Percentiles rank a stretch among this genome's conserved stretches.
Evolutionary conservation across 2,329 filamentous ascomycete genomes (phyloP).

Genomic region (Orbilia blumenaviensis): DNA sequence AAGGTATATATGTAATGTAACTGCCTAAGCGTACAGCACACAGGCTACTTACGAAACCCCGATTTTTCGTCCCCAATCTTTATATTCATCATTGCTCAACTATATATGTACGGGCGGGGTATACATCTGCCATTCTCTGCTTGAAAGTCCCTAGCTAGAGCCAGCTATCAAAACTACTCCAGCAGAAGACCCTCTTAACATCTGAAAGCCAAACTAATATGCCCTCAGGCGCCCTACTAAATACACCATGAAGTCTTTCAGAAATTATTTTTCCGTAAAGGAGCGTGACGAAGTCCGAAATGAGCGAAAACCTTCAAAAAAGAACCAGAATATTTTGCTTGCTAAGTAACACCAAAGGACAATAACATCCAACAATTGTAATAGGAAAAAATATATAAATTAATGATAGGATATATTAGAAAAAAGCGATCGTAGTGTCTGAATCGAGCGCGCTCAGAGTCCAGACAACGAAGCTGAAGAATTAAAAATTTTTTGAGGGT

Average conservation of each 20-base stretch:
- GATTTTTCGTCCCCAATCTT: slow-evolving; percentile 10
- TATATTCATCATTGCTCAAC: slow-evolving; percentile 9
- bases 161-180: neutral
- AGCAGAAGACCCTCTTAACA: neutral
- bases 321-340: slow-evolving; percentile 33
- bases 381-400: slow-evolving; percentile 38
- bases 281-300: slow-evolving; percentile 18
- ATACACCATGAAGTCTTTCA: slow-evolving; percentile 17
- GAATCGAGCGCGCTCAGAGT: slow-evolving; percentile 35
- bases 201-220: neutral
- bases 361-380: slow-evolving; percentile 21
- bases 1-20: too few species aligned
- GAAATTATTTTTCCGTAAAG: slow-evolving; percentile 15
- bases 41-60: too few species aligned
- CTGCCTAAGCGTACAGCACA: too few species aligned
- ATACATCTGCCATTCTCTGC: neutral
- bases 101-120: neutral
- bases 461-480: neutral
- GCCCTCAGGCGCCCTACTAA: slow-evolving; percentile 1
- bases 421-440: neutral
- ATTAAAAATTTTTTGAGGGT: slow-evolving; percentile 28
- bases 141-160: neutral
- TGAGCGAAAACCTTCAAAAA: neutral
- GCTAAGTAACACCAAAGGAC: slow-evolving; percentile 36
- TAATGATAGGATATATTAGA: slow-evolving; percentile 50